Conservation (phyloP, 495 filamentous ascomycete species). For the Trichoderma orchidacearum region DNA sequence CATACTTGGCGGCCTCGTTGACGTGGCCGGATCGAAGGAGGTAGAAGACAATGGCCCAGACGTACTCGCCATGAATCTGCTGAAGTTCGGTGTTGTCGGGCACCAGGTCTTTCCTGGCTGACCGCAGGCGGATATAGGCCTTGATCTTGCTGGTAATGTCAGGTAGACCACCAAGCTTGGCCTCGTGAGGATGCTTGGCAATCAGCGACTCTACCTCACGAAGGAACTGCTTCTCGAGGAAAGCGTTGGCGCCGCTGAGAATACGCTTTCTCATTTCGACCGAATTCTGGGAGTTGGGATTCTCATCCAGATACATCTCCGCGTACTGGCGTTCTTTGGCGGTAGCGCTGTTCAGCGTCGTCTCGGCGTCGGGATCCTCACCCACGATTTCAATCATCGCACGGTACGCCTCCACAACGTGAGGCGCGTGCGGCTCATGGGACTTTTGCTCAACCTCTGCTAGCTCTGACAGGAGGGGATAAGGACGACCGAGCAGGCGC, state of each 20-base stretch:
- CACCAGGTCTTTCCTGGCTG: conserved; percentile 63
- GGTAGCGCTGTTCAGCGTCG: conserved; percentile 35
- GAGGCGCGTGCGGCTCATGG: conserved; percentile 48
- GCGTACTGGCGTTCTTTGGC: conserved; percentile 67
- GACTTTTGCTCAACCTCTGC: conserved; percentile 52
- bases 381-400: conserved; percentile 60
- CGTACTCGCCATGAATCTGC: conserved; percentile 61
- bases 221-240: conserved; percentile 63
- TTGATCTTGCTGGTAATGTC: conserved; percentile 79
- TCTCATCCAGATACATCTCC: conserved; percentile 56
- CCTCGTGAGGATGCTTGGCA: conserved; percentile 71
- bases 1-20: conserved; percentile 73
- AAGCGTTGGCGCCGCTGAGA: conserved; percentile 59
- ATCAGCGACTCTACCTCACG: conserved; percentile 60
- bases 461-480: conserved; percentile 61
- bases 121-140: conserved; percentile 72
- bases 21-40: conserved; percentile 78
- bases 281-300: conserved; percentile 43
- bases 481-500: conserved; percentile 47
- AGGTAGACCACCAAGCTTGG: conserved; percentile 78
- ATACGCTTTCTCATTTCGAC: conserved; percentile 58
- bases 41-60: conserved; percentile 90
- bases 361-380: conserved; percentile 44
- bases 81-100: conserved; percentile 63
- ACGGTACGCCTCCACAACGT: conserved; percentile 64